phyloP scores from a whole-genome alignment of 108 stramenopile genomes.

The Skeletonema potamos region DNA sequence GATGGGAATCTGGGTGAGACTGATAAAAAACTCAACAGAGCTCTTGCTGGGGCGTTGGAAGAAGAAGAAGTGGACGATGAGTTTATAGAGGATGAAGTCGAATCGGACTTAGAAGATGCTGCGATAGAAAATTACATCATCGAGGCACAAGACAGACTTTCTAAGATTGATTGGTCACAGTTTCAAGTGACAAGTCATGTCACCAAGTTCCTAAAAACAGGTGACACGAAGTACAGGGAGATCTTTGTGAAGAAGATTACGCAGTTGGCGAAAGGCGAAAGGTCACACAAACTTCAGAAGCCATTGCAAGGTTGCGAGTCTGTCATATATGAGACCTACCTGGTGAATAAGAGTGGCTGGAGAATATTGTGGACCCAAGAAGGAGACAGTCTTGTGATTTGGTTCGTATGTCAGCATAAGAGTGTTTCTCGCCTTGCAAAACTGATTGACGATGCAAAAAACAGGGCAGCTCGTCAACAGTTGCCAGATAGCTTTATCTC shows the following conservation, averaged over 20 bases:
- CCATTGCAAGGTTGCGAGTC: conserved; percentile 43
- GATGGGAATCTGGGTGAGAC: conserved; percentile 12
- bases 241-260: conserved; percentile 49
- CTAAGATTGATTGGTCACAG: conserved; percentile 21
- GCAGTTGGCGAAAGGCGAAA: conserved; percentile 48
- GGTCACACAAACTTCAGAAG: conserved; percentile 48
- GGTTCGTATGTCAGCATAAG: conserved; percentile 54
- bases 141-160: background rate
- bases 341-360: conserved; percentile 51
- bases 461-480: conserved; percentile 37
- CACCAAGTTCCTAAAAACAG: conserved; percentile 47
- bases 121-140: background rate
- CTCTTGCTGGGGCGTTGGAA: conserved; percentile 11
- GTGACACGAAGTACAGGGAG: conserved; percentile 43
- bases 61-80: conserved; percentile 6
- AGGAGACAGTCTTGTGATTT: conserved; percentile 24
- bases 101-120: background rate
- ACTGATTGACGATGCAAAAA: conserved; percentile 55
- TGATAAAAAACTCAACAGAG: conserved; percentile 17
- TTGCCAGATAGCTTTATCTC: conserved; percentile 11
- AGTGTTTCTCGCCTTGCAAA: conserved; percentile 46
- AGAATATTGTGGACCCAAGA: conserved; percentile 51
- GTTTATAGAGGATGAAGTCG: background rate
- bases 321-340: conserved; percentile 55
- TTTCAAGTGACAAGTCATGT: conserved; percentile 38